Base-by-base conservation (phyloP, 2,329 filamentous ascomycete genomes). In the Passalora sequoiae region DNA sequence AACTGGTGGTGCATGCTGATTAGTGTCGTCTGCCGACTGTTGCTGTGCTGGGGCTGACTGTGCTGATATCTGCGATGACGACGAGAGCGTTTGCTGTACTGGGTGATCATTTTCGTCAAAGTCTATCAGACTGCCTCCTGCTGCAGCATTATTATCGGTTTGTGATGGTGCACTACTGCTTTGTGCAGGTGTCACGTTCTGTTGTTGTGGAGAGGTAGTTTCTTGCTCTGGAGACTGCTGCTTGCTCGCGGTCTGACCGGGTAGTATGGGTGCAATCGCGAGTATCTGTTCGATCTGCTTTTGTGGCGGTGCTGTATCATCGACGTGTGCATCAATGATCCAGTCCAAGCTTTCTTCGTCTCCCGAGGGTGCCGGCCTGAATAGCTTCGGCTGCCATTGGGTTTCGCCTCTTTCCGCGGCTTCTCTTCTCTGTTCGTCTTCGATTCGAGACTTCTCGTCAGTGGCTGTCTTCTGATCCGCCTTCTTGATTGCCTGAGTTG, bases 381-480 rank as follows among this genome's bases (percentile, higher is more conserved):
- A 98, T 9, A 97, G 75, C 51, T 82, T 81, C 1, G 92, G 91
- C 24, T 81, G 79, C 92, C 92, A 98, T 51, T 94, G 87, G 9
- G 84, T 81, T 36, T 89, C 83, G 22, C 78, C 78, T 57, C 92
- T 77, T 59, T 80, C 80, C 13, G 89, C 84, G 2, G 92, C 89
- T 61, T 96, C 91, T 51, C 89, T 83, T 59, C 92, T 78, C 66
- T 98, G 92, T 60, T 78, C 81, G 58, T 97, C 91, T 64, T 98
- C 92, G 46, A 98, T 87, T 63, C 84, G 86, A n/a, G 86, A 89
- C 71, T 98, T 98, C 61, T 96, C 91, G 51, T 92, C 86, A 1
- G 92, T 98, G 3, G 92, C 92, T 6, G 84, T 68, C 55, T 87
- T 85, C 59, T 98, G 92, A 57, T 98, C 89, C 46, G 83, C 80